A percentile compares a stretch with the other conserved stretches of the same genome.
Conservation (phyloP, 139 green algal species). For the Chlamydomonas eustigma region DNA sequence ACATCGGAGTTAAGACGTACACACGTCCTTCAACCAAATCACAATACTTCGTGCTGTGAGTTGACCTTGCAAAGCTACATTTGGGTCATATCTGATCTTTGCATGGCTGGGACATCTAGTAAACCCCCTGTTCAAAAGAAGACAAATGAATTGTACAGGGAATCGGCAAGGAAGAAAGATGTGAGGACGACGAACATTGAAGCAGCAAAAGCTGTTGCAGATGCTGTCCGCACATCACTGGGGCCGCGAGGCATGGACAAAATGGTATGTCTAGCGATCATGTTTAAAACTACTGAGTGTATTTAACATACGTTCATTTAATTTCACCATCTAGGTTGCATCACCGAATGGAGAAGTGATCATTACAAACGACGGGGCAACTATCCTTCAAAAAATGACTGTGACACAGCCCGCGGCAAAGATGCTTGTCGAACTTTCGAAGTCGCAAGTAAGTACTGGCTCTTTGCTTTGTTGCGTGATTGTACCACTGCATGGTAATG, state of each 20-base stretch:
- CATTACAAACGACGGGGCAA: slow-evolving; percentile 99
- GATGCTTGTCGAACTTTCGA: slow-evolving; percentile 98
- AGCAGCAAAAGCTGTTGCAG: slow-evolving; percentile 95
- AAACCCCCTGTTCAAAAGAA: slow-evolving; percentile 7
- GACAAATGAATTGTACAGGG: slow-evolving; percentile 43
- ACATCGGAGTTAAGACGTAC: neutral
- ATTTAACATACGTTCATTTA: no score
- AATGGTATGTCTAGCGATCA: slow-evolving; percentile 78
- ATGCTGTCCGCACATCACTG: slow-evolving; percentile 92
- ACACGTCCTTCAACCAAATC: neutral
- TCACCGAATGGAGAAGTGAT: slow-evolving; percentile 91
- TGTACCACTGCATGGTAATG: no score
- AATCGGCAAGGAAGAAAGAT: slow-evolving; percentile 86
- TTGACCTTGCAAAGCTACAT: neutral
- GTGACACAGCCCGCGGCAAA: slow-evolving; percentile 96
- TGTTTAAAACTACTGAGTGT: no score
- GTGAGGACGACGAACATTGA: slow-evolving; percentile 93
- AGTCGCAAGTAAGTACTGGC: slow-evolving; percentile 78
- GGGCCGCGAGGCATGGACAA: slow-evolving; percentile 98
- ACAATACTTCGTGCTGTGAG: neutral
- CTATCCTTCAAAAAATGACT: slow-evolving; percentile 97
- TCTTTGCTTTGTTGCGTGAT: no score
- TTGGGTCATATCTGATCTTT: no score
- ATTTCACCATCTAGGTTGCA: slow-evolving; percentile 73
- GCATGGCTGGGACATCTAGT: neutral